phyloP scores from a whole-genome alignment of 768 basidiomycete genomes.

The Amanita exitialis region DNA sequence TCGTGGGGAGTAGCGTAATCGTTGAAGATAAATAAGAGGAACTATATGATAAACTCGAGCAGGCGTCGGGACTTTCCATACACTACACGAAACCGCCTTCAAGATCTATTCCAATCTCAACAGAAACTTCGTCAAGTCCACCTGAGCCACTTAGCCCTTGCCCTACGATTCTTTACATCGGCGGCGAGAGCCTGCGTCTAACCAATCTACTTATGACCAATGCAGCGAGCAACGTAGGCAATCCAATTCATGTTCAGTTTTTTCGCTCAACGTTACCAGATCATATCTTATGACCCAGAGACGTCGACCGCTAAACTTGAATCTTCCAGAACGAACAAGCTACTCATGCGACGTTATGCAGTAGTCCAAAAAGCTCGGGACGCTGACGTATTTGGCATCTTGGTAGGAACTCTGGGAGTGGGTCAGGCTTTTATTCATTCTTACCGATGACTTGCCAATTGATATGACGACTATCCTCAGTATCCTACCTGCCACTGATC shows the following conservation, averaged over 20 bases:
- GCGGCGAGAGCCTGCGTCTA: conserved; percentile 68
- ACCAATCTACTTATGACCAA: conserved; percentile 86
- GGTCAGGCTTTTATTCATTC: conserved; percentile 30
- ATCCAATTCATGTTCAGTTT: not conserved
- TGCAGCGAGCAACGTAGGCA: conserved; percentile 46
- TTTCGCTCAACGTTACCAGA: conserved; percentile 25
- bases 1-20: not conserved
- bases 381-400: conserved; percentile 90
- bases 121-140: conserved; percentile 2
- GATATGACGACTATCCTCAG: conserved; percentile 22
- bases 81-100: conserved; percentile 26
- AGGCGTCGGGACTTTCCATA: conserved; percentile 18
- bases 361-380: conserved; percentile 81
- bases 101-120: conserved; percentile 7
- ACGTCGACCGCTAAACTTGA: conserved; percentile 39
- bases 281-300: conserved; percentile 68
- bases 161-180: conserved; percentile 45
- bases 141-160: conserved; percentile 7
- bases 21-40: not conserved
- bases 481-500: conserved; percentile 81
- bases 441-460: not conserved
- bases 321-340: conserved; percentile 61
- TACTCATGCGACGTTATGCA: conserved; percentile 87
- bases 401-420: conserved; percentile 90
- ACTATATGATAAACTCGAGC: conserved; percentile 19